Evolutionary conservation across 805 yeast genomes (phyloP).

Genomic region (Tetrapisispora arboricola): DNA sequence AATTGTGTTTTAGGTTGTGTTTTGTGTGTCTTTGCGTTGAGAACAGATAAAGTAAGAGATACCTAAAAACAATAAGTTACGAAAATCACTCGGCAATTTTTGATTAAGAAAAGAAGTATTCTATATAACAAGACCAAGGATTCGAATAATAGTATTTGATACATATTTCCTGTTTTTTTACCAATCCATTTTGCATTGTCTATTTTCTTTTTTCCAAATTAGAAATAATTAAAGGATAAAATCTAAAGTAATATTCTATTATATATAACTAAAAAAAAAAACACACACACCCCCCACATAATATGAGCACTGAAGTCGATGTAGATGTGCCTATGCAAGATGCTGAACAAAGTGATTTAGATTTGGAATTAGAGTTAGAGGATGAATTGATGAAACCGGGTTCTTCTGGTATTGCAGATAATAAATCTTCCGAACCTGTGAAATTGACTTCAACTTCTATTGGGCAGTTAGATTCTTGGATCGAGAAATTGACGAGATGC

Average conservation of each 20-base stretch:
- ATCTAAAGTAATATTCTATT: neutral
- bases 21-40: too few relatives aligned
- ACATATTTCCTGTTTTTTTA: too few relatives aligned
- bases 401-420: conserved; percentile 31
- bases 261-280: neutral
- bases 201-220: too few relatives aligned
- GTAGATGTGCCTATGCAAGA: conserved; percentile 5
- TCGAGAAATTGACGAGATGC: conserved; percentile 66
- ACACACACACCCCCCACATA: neutral
- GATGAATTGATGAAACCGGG: conserved; percentile 23
- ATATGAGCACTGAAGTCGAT: conserved; percentile 5
- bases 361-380: conserved; percentile 10
- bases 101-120: too few relatives aligned
- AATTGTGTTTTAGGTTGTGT: too few relatives aligned
- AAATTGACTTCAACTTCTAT: conserved; percentile 37
- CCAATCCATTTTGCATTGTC: too few relatives aligned
- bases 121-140: too few relatives aligned
- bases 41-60: too few relatives aligned
- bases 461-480: conserved; percentile 79
- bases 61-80: too few relatives aligned
- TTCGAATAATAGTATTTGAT: too few relatives aligned
- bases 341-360: conserved; percentile 5
- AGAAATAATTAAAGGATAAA: too few relatives aligned
- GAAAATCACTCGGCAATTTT: too few relatives aligned
- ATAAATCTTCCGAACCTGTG: conserved; percentile 31